A percentile compares a stretch with the other conserved stretches of the same genome.
These are phyloP conservation scores for Zoysia pacifica DNA, from an alignment of 176 grass and related monocot species.

Conservation along the genomic window DNA sequence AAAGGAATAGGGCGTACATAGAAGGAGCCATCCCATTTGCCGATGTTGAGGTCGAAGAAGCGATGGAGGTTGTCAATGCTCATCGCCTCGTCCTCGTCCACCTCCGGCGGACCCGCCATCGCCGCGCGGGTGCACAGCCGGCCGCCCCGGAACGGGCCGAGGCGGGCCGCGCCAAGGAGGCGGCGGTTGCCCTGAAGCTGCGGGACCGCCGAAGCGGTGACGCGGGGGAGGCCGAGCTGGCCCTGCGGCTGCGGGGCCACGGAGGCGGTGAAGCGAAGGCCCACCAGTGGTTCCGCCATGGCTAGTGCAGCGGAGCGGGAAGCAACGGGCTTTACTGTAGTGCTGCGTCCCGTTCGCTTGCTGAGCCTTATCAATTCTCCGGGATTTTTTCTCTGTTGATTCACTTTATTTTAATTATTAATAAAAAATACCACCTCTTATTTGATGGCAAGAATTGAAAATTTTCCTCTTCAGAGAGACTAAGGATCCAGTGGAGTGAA, in stretches of 20 bases:
- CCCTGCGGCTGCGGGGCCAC: background rate
- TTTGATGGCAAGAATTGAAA: background rate
- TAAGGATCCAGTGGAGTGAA: too few relatives aligned
- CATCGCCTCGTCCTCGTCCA: constrained; percentile 64
- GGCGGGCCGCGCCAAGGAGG: background rate
- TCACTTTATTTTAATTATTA: background rate
- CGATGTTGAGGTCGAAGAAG: constrained; percentile 77
- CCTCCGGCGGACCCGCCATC: constrained; percentile 43
- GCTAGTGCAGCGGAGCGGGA: background rate
- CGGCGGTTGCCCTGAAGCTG: background rate
- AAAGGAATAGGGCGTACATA: constrained; percentile 41
- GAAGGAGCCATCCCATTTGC: constrained; percentile 84
- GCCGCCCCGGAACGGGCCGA: constrained; percentile 11
- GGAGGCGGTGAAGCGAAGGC: constrained; percentile 22
- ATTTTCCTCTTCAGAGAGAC: background rate
- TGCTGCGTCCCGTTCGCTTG: background rate
- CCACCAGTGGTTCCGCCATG: constrained; percentile 68
- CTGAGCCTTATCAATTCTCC: constrained; percentile 54
- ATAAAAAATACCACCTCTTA: background rate
- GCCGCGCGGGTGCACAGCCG: constrained; percentile 42
- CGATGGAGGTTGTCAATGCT: constrained; percentile 71
- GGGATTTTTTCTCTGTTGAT: background rate
- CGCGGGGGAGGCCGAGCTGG: constrained; percentile 3
- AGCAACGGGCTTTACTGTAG: background rate
- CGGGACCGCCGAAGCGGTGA: background rate